Evolutionary conservation across 148 eudicot species (phyloP), one percentile per base, ranked within the genome.

Genomic region (Camellia granthamiana): DNA sequence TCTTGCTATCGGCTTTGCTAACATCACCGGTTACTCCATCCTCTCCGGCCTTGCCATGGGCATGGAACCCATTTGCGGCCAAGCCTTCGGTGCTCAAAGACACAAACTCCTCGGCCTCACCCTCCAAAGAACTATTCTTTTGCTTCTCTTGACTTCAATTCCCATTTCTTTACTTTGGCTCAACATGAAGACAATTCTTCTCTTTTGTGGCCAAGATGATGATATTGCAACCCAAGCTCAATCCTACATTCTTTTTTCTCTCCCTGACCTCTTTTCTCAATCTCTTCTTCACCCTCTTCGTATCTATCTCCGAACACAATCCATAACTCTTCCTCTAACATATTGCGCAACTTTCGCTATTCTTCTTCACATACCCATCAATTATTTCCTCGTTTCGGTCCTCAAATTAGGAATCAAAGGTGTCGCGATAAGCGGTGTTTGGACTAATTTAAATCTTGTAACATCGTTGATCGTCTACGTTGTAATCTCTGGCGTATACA

Each of bases 51-150:
- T 92, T 2, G 88, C 94, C 46, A 89, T 91, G 90, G 94, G 97
- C 4, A 92, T 92, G 97, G 97, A 92, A 84, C 97, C 97, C 43
- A 90, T 92, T 18, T 92, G 97, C 85, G 94, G 88, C 9, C 97
- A 92, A 72, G 94, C 97, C 11, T 91, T 85, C 66, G 97, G 97
- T 7, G 97, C 97, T 7, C 84, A 84, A 66, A 87, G 88, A 61
- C 88, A 82, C 80, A 92, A 87, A 47, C 84, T 87, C 46, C 87
- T 92, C 43, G 97, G 97, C 46, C 86, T 89, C 3, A 88, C 84
- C 9, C 63, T 91, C 51, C 97, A 92, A 73, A 85, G 87, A 78
- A 85, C 94, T 16, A 80, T 89, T 6, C 86, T 92, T 55, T 16
- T 92, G 38, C 87, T 92, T 13, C 84, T 91, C 51, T 74, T 86